Conservation (phyloP, 495 filamentous ascomycete genomes). For the Lophium mytilinum region DNA sequence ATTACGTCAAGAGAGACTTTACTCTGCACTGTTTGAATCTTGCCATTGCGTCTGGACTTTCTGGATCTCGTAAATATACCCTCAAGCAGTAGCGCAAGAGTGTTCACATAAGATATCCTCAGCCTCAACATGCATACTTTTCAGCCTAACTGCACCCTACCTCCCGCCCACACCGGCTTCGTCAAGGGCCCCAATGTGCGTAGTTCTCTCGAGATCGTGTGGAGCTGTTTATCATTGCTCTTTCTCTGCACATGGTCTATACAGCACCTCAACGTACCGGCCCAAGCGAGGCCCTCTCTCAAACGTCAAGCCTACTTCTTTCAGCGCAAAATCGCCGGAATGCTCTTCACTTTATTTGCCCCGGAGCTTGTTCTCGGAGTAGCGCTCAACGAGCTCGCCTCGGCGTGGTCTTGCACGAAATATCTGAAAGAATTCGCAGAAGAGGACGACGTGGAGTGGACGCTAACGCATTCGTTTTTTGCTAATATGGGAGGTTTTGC, state of each 20-base stretch:
- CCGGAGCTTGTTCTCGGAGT: no score
- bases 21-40: no score
- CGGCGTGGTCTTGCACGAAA: no score
- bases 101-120: background rate
- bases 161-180: background rate
- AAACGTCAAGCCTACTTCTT: no score
- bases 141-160: background rate
- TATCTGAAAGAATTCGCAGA: background rate
- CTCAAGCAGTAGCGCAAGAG: no score
- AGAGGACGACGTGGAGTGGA: background rate
- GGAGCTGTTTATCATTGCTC: background rate
- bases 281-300: no score
- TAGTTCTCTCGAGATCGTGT: background rate
- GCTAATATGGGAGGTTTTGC: background rate
- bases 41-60: no score
- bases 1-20: no score
- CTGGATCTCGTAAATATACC: no score
- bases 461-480: background rate
- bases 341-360: no score
- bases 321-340: no score
- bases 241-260: background rate
- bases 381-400: no score
- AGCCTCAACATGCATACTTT: background rate
- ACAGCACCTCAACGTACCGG: background rate
- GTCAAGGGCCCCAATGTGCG: background rate